Evolutionary conservation across 2,329 filamentous ascomycete species (phyloP).

Genomic region (Phaeoacremonium minimum): DNA sequence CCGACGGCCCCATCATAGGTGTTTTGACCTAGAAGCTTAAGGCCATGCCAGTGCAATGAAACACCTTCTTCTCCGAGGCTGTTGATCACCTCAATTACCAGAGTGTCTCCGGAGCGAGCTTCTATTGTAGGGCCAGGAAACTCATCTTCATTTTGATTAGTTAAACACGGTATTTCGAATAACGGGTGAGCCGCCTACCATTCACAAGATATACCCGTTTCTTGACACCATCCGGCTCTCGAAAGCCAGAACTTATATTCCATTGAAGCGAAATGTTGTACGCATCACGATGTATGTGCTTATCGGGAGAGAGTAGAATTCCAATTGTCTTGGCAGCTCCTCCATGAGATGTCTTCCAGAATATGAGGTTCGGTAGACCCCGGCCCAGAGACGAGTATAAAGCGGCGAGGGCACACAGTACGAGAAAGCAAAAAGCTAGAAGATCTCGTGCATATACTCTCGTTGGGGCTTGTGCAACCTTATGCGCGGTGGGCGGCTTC

Average conservation of each 20-base stretch:
- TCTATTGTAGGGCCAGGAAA: constrained; percentile 47
- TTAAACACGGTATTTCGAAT: too few relatives aligned
- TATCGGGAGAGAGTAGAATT: constrained; percentile 30
- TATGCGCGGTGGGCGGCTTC: too few relatives aligned
- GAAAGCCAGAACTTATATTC: constrained; percentile 30
- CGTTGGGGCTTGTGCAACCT: too few relatives aligned
- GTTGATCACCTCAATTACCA: constrained; percentile 38
- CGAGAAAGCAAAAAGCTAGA: too few relatives aligned
- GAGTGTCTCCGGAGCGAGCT: constrained; percentile 37
- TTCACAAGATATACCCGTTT: constrained; percentile 47
- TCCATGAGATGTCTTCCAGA: too few relatives aligned
- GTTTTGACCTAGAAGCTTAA: constrained; percentile 17
- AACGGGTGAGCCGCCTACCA: too few relatives aligned
- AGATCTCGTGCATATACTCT: too few relatives aligned
- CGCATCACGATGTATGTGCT: constrained; percentile 31
- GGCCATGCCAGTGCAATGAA: constrained; percentile 42
- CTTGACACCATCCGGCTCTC: constrained; percentile 43
- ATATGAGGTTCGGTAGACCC: too few relatives aligned
- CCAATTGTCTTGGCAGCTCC: neutral
- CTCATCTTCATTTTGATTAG: too few relatives aligned
- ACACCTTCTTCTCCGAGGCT: constrained; percentile 29
- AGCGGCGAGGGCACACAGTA: too few relatives aligned
- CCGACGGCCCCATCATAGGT: constrained; percentile 17
- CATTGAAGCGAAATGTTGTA: constrained; percentile 28
- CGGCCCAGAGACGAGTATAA: too few relatives aligned